Base-by-base conservation (phyloP, 225 moss, liverwort and hornwort genomes). In the Pseudisothecium myosuroides region DNA sequence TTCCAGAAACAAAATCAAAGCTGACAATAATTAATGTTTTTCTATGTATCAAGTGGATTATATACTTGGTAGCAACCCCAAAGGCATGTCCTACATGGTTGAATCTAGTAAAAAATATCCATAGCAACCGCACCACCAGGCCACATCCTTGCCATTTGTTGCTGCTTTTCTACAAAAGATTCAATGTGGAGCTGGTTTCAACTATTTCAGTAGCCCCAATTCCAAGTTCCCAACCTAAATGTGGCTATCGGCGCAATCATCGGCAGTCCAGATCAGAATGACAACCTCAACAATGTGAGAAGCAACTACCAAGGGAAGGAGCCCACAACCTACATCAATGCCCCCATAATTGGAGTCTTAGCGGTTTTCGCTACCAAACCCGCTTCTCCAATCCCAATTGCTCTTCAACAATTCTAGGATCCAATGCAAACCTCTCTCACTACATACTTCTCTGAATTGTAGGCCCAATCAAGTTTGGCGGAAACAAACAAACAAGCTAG, bases 1-100 rank as follows among this genome's bases (percentile, higher is more conserved):
- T 54, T 69, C 52, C n/a, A n/a, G n/a, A n/a, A 62, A 6, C 43
- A 20, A 37, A 78, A 37, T 27, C 21, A 79, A 49, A n/a, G 50
- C 62, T 55, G 74, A 72, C 72, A 14, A 82, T 1, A 12, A 54
- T 54, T 2, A n/a, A 14, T 12, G 29, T n/a, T 54, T n/a, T 61
- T 50, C 17, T 19, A 52, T 83, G 85, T n/a, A 29, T 36, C 93
- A 98, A 97, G 96, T 98, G 63, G 95, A 98, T 87, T 98, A 98
- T 68, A 95, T 98, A 72, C 95, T 98, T 6, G 98, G 98, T 62
- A 89, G 65, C 85, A 97, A 98, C 90, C 98, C 97, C 14, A 91
- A 24, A 83, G 89, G 92, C 18, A 61, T 93, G 52, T 96, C 97
- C 59, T 98, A 97, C 94, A 97, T 98, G 98, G 95, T 97, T 17